Percentiles rank a stretch among this genome's conserved stretches.
Evolutionary conservation across 331 rosid genomes (phyloP).

Genomic region (Rosa hybrid): DNA sequence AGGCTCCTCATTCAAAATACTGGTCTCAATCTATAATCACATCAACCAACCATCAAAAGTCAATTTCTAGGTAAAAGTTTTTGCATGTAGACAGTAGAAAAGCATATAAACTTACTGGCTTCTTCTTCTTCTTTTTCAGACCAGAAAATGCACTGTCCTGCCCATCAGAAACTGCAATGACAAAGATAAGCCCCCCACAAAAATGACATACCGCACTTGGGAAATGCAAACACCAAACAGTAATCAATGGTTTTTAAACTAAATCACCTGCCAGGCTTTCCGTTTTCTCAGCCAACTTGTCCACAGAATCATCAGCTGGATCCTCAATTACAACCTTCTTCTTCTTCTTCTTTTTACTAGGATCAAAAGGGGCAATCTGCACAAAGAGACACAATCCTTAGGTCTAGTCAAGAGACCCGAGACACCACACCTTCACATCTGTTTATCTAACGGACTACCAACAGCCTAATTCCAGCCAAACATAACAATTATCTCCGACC

Average conservation of each 20-base stretch:
- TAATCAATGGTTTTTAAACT: conserved; percentile 1
- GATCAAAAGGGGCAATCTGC: conserved; percentile 82
- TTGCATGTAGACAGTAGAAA: background rate
- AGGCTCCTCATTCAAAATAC: background rate
- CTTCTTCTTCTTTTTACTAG: conserved; percentile 82
- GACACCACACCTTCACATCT: background rate
- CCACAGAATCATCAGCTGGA: conserved; percentile 57
- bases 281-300: conserved; percentile 66
- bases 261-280: conserved; percentile 58
- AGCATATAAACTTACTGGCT: conserved; percentile 53
- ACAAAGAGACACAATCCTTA: conserved; percentile 3
- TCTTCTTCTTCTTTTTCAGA: conserved; percentile 85
- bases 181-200: background rate
- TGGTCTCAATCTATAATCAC: conserved; percentile 43
- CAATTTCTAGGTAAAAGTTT: background rate
- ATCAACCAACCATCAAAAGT: conserved; percentile 20
- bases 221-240: background rate
- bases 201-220: background rate
- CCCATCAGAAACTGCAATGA: conserved; percentile 74
- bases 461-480: background rate
- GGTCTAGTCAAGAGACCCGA: background rate
- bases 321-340: conserved; percentile 54
- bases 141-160: conserved; percentile 72
- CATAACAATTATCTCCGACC: background rate
- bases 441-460: background rate